phyloP scores from a whole-genome alignment of 139 green algal genomes.

The Coelastrella sp. region DNA sequence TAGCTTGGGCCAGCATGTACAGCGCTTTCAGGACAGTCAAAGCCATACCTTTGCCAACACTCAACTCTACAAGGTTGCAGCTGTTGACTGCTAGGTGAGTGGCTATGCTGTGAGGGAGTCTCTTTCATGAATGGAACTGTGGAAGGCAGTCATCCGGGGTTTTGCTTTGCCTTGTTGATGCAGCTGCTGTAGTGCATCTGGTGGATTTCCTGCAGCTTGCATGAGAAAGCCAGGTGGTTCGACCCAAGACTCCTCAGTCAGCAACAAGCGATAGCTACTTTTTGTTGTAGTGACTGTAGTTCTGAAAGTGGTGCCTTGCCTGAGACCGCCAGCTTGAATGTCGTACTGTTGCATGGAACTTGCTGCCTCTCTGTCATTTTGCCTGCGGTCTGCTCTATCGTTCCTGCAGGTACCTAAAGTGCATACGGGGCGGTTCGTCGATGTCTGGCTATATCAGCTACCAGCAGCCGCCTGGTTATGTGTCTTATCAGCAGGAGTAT shows the following conservation, averaged over 20 bases:
- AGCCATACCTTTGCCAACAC: constrained; percentile 73
- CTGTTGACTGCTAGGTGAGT: constrained; percentile 54
- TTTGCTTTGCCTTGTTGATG: background rate
- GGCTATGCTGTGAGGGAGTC: background rate
- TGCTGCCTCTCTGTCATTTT: background rate
- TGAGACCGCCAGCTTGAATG: too few relatives aligned
- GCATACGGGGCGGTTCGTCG: background rate
- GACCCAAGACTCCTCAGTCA: too few relatives aligned
- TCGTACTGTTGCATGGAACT: background rate
- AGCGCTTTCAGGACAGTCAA: constrained; percentile 50
- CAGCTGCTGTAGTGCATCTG: too few relatives aligned
- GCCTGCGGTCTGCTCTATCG: background rate
- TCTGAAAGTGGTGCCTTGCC: too few relatives aligned
- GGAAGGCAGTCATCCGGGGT: background rate
- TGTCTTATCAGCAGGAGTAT: constrained; percentile 44
- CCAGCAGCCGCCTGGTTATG: constrained; percentile 5
- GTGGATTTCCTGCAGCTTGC: too few relatives aligned
- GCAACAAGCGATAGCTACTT: too few relatives aligned
- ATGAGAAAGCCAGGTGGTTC: too few relatives aligned
- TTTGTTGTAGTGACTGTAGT: too few relatives aligned
- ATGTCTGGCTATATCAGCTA: background rate
- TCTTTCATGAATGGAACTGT: too few relatives aligned
- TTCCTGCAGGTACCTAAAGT: constrained; percentile 35
- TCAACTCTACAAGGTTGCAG: constrained; percentile 75
- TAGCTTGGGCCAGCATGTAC: constrained; percentile 33